Evolutionary conservation across 345 rosid species (phyloP).

Genomic region (Mercurialis annua): DNA sequence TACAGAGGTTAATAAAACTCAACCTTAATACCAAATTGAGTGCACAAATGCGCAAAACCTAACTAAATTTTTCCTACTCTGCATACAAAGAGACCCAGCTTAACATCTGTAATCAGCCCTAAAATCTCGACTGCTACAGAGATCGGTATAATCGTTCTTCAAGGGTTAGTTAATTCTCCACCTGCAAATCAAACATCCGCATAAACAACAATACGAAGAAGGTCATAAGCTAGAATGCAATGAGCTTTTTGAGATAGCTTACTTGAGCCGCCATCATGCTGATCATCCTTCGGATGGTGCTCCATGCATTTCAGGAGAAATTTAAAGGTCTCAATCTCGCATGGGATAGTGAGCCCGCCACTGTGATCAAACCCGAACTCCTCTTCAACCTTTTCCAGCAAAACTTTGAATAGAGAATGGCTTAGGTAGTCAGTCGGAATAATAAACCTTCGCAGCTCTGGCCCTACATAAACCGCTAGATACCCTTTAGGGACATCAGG

Average conservation of each 20-base stretch:
- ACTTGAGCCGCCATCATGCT: constrained; percentile 19
- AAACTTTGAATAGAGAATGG: constrained; percentile 79
- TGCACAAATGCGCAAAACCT: constrained; percentile 24
- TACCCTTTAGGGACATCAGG: constrained; percentile 86
- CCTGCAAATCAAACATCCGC: constrained; percentile 34
- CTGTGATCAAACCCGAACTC: constrained; percentile 88
- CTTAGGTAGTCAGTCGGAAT: constrained; percentile 83
- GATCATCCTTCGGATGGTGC: constrained; percentile 47
- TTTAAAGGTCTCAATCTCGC: constrained; percentile 97
- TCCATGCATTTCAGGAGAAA: constrained; percentile 80
- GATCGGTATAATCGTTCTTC: constrained; percentile 22
- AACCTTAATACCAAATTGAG: constrained; percentile 6
- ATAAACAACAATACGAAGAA: neutral
- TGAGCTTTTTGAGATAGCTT: too few species aligned
- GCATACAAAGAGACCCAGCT: constrained; percentile 30
- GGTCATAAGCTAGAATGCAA: neutral
- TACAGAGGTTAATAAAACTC: constrained; percentile 9
- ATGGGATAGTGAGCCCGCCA: constrained; percentile 82
- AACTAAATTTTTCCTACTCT: constrained; percentile 32
- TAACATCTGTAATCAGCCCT: constrained; percentile 28
- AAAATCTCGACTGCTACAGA: constrained; percentile 20
- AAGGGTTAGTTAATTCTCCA: constrained; percentile 25
- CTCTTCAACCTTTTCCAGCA: constrained; percentile 87
- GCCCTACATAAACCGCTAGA: constrained; percentile 86
- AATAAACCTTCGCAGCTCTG: constrained; percentile 88